Evolutionary conservation across 108 stramenopile species (phyloP).

Genomic region (Skeletonema costatum): DNA sequence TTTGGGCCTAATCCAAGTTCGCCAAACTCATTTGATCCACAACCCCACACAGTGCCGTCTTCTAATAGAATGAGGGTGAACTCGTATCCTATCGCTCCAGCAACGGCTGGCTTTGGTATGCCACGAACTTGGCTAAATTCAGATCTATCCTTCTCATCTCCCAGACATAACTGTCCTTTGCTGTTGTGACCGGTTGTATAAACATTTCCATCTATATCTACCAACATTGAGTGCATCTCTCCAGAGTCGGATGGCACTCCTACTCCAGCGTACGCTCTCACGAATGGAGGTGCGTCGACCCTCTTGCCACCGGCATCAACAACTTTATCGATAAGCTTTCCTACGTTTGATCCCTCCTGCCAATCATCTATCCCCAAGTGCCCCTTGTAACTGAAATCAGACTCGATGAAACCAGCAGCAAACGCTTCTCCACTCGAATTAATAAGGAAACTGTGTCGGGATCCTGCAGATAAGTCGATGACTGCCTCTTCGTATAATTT

Average conservation of each 20-base stretch:
- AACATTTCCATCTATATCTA: conserved; percentile 21
- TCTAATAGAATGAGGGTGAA: conserved; percentile 31
- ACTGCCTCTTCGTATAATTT: background rate
- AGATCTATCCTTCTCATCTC: conserved; percentile 6
- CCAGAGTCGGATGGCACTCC: conserved; percentile 20
- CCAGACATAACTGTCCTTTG: conserved; percentile 25
- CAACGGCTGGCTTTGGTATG: conserved; percentile 14
- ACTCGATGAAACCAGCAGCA: conserved; percentile 3
- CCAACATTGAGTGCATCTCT: conserved; percentile 27
- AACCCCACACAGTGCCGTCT: conserved; percentile 37
- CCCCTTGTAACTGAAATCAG: conserved; percentile 7
- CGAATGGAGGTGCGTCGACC: conserved; percentile 11
- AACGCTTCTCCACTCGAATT: background rate
- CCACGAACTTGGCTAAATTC: conserved; percentile 12
- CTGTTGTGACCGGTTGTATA: conserved; percentile 20
- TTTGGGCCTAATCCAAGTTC: conserved; percentile 43
- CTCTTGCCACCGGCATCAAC: background rate
- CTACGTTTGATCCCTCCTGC: background rate
- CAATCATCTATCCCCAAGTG: background rate
- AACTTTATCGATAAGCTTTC: conserved; percentile 7
- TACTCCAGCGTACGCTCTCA: conserved; percentile 16
- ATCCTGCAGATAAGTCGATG: conserved; percentile 4
- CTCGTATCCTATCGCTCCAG: conserved; percentile 31
- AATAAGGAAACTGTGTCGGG: conserved; percentile 4
- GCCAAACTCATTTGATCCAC: conserved; percentile 48